Evolutionary conservation across 2,329 filamentous ascomycete species (phyloP).

Genomic region (Trichophyton equinum): DNA sequence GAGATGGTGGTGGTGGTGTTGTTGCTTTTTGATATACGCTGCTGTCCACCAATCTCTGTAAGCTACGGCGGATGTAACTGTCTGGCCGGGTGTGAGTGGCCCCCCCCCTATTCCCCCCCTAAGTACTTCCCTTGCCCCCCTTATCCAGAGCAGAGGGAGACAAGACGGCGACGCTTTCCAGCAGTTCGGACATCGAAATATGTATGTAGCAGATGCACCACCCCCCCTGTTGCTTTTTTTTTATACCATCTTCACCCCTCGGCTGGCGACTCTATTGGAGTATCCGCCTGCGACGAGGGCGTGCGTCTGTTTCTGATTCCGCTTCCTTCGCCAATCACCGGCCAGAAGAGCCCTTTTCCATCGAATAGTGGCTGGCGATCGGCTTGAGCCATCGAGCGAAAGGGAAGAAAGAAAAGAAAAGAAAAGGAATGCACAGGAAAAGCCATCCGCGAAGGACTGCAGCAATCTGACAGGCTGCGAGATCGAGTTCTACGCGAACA

Average conservation of each 20-base stretch:
- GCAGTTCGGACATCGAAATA: neutral
- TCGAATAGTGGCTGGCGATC: neutral
- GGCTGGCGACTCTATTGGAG: neutral
- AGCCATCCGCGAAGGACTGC: neutral
- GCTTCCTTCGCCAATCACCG: neutral
- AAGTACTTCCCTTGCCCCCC: neutral
- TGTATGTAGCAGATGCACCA: no score
- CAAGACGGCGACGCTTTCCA: neutral
- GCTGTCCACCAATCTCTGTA: no score
- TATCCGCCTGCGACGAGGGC: neutral
- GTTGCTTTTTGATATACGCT: no score
- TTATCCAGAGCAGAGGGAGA: no score
- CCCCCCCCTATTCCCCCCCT: neutral
- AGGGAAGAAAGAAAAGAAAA: no score
- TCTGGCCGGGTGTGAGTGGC: neutral
- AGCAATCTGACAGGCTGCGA: neutral
- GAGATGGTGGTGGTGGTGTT: neutral
- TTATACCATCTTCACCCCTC: neutral
- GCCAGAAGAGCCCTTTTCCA: neutral
- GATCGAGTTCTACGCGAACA: conserved; percentile 1
- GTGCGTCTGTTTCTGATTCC: neutral
- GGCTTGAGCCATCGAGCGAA: neutral
- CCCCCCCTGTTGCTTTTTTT: neutral
- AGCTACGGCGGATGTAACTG: neutral
- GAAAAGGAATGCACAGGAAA: neutral